Conservation (phyloP, 352 stramenopile species). For the Phytophthora ohioensis region DNA sequence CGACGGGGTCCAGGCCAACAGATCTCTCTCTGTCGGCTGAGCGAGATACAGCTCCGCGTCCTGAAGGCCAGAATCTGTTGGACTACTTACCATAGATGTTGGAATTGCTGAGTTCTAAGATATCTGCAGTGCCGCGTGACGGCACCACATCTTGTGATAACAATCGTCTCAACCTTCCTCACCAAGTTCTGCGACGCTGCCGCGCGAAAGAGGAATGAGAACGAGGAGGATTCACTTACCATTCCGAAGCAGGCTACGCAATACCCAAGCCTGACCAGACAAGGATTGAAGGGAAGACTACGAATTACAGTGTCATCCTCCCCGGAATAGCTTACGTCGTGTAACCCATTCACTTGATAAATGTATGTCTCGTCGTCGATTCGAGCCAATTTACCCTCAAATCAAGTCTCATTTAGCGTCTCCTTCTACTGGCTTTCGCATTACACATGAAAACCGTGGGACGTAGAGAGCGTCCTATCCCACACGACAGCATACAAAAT, state of each 20-base stretch:
- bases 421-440: constrained; percentile 10
- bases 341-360: constrained; percentile 1
- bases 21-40: not conserved
- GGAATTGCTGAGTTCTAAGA: not conserved
- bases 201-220: constrained; percentile 1
- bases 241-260: not conserved
- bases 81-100: no score
- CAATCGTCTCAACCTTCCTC: not conserved
- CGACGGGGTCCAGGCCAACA: not conserved
- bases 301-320: constrained; percentile 6
- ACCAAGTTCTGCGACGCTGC: not conserved
- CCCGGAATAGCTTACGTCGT: not conserved
- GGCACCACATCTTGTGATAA: not conserved
- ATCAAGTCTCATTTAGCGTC: not conserved
- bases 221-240: not conserved
- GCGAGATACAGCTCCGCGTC: no score
- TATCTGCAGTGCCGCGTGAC: not conserved
- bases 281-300: constrained; percentile 21
- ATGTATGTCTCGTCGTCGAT: not conserved
- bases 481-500: constrained; percentile 8
- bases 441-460: constrained; percentile 10
- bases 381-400: not conserved
- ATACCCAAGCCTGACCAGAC: not conserved
- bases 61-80: not conserved
- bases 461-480: constrained; percentile 20